Evolutionary conservation across 2,329 filamentous ascomycete species (phyloP), one percentile per base, ranked within the genome.

Genomic region (Sporothrix dimorphospora): DNA sequence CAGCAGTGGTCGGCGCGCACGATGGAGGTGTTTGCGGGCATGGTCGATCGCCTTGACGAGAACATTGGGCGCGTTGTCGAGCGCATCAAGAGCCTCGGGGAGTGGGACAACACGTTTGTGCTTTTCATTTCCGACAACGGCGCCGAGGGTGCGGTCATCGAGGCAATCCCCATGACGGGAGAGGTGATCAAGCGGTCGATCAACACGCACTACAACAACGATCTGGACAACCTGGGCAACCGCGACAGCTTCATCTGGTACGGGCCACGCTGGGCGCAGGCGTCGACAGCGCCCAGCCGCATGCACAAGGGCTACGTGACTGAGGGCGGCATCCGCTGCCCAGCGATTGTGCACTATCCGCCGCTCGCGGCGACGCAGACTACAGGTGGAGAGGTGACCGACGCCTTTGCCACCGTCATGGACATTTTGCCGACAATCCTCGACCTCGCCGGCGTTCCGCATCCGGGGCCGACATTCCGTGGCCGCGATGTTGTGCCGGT

Each of bases 21-120:
- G 0, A 90, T 90, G 88, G 88, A 90, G 76, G 84, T 87, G 3
- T 91, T 87, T 72, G 88, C 89, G 0, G 89, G 82, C 14, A 91
- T 91, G 87, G 88, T 90, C 3, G 88, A 90, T 71, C 82, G 82
- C 69, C 90, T 90, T 69, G 89, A 91, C 75, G 77, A 78, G 72
- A 88, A 89, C 72, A 84, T 91, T n/a, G 88, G 88, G 49, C 86
- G 86, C 71, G 85, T 90, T 2, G 79, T 89, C 27, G 81, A 87
- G 45, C 86, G 89, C 75, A 83, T 90, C 3, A 81, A 86, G 72
- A 77, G 83, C 57, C 86, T 84, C 1, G 86, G 84, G 71, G 88
- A 91, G 77, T 81, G 88, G 0, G 88, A 91, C 74, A 89, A 90
- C 77, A 91, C 89, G 0, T 59, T 74, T 38, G 47, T 74, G 2